These are phyloP conservation scores for Neurospora africana DNA, from an alignment of 495 filamentous ascomycete genomes.

Conservation along the genomic window DNA sequence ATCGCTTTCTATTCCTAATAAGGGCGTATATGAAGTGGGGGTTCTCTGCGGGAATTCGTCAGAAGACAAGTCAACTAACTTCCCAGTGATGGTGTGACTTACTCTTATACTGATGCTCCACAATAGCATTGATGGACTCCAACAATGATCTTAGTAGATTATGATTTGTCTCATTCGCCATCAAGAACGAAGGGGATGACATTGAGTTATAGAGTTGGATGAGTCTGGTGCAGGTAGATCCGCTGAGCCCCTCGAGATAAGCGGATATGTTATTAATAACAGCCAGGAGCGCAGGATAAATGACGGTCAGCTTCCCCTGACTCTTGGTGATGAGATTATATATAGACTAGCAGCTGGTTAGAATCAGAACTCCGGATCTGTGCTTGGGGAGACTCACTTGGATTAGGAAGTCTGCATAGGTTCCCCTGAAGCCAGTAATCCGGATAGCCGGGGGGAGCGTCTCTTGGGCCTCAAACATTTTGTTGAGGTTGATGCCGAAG, in stretches of 20 bases:
- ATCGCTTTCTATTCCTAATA: constrained; percentile 66
- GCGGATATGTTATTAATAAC: constrained; percentile 89
- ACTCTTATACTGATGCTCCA: constrained; percentile 89
- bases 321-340: constrained; percentile 85
- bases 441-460: constrained; percentile 72
- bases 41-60: constrained; percentile 50
- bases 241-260: constrained; percentile 65
- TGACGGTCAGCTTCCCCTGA: constrained; percentile 80
- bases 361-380: neutral
- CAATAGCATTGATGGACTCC: constrained; percentile 81
- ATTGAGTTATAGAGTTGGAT: constrained; percentile 86
- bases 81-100: constrained; percentile 8
- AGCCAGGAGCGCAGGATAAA: constrained; percentile 86
- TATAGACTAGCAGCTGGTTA: constrained; percentile 58
- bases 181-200: constrained; percentile 88
- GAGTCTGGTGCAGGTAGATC: constrained; percentile 67
- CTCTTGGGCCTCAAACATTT: constrained; percentile 80
- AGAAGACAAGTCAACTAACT: constrained; percentile 10
- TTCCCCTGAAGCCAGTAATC: constrained; percentile 74
- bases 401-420: constrained; percentile 89
- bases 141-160: constrained; percentile 68
- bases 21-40: constrained; percentile 73
- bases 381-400: constrained; percentile 50
- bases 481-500: constrained; percentile 85
- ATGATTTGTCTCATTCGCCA: constrained; percentile 93